These are phyloP conservation scores for Vachellia pachyceras DNA, from an alignment of 306 rosid species.

Conservation along the genomic window DNA sequence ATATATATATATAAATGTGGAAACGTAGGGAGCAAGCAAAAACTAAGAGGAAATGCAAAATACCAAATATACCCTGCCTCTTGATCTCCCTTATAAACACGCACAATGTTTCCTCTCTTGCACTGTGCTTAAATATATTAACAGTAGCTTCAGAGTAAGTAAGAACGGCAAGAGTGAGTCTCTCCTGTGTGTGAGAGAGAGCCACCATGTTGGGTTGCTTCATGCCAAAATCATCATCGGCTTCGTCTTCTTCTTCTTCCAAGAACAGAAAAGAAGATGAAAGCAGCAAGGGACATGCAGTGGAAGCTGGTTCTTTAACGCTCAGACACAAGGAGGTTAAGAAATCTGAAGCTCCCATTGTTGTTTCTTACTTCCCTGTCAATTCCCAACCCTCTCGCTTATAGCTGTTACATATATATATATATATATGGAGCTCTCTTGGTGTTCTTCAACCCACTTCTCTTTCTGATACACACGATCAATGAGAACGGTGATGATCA, in stretches of 20 bases:
- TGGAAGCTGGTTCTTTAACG: slow-evolving; percentile 52
- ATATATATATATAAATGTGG: too few relatives aligned
- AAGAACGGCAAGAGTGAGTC: neutral
- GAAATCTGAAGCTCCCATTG: slow-evolving; percentile 41
- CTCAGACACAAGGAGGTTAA: neutral
- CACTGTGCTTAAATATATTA: neutral
- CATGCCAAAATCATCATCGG: slow-evolving; percentile 3
- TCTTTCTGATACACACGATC: neutral
- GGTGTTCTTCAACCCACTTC: neutral
- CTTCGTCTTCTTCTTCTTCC: neutral
- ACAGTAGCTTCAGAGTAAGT: neutral
- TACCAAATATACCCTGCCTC: neutral
- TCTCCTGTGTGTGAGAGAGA: neutral
- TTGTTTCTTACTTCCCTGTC: slow-evolving; percentile 49
- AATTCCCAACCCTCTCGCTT: slow-evolving; percentile 50
- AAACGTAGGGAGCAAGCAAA: neutral
- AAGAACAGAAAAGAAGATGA: neutral
- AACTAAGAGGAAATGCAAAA: neutral
- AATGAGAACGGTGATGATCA: neutral
- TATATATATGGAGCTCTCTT: neutral
- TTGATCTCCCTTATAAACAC: neutral
- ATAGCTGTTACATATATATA: neutral
- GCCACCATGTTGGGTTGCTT: slow-evolving; percentile 40
- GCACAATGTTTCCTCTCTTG: neutral
- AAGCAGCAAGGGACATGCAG: neutral